A percentile compares a stretch with the other conserved stretches of the same genome.
Conservation (phyloP, 192 early-diverging fungal genomes). For the Haplosporangium gracile region DNA sequence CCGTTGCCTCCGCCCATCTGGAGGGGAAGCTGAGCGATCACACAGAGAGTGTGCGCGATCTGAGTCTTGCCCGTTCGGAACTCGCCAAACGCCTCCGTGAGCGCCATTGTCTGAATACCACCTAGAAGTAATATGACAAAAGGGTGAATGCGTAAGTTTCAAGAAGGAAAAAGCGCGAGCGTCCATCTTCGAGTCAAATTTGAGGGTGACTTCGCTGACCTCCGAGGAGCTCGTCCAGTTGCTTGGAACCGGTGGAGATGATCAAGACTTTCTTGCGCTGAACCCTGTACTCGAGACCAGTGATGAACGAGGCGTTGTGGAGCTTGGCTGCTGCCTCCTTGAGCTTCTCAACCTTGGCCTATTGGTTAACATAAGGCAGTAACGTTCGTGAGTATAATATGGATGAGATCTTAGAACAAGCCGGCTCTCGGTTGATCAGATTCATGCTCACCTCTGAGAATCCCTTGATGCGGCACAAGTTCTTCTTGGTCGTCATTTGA, state of each 20-base stretch:
- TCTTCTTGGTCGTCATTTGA: conserved; percentile 79
- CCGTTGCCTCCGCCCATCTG: conserved; percentile 82
- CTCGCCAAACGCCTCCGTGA: conserved; percentile 91
- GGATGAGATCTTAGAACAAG: background rate
- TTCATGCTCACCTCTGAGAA: conserved; percentile 69
- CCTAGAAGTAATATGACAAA: conserved; percentile 43
- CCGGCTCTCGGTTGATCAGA: background rate
- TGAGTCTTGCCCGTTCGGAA: conserved; percentile 92
- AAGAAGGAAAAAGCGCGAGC: background rate
- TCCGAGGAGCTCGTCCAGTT: conserved; percentile 83
- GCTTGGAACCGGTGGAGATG: conserved; percentile 83
- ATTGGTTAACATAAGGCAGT: background rate
- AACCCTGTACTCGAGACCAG: conserved; percentile 69
- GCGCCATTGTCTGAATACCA: conserved; percentile 84
- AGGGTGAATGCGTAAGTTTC: background rate
- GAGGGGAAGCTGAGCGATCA: conserved; percentile 78
- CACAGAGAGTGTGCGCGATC: conserved; percentile 83
- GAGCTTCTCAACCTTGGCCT: conserved; percentile 87
- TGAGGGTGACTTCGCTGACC: conserved; percentile 40
- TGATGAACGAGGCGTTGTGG: conserved; percentile 73
- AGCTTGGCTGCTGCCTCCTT: conserved; percentile 84
- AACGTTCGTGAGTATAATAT: background rate
- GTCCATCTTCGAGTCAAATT: background rate
- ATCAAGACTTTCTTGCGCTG: conserved; percentile 71
- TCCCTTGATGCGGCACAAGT: conserved; percentile 81